Evolutionary conservation across 1,284 basidiomycete genomes (phyloP), one percentile per base, ranked within the genome.

Genomic region (Ustilago vetiveriae): DNA sequence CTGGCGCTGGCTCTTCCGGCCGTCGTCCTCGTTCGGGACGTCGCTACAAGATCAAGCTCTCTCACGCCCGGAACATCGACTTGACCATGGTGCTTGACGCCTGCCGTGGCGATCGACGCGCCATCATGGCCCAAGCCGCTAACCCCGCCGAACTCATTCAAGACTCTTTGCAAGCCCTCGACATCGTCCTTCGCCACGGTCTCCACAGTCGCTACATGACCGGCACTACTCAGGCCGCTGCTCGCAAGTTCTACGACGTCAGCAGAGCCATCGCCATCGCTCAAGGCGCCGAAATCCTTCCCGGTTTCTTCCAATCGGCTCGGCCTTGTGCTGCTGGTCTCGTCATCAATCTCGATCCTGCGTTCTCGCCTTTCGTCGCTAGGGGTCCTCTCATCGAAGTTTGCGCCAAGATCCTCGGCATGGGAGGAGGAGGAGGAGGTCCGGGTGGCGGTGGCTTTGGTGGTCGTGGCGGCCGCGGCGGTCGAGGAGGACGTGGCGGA

Each of bases 331-430:
- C 56, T 8, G 42, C 50, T 3, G 75, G 75, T 24, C 53, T 72
- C 16, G 68, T 76, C n/a, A 49, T 78, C 57, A 78, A 78, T 42
- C 47, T 78, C 32, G 75, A 78, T 52, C 68, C 66, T 1, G 62
- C 72, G 27, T 78, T 68, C 53, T 60, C 68, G 0, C 65, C 73
- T 13, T 76, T 78, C 35, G 44, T 76, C 11, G 44, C 33, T 16
- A 42, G 49, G 11, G 75, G 75, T 27, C 44, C 57, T 9, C 48
- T 78, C 22, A 43, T 65, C 45, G 54, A 60, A 5, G 68, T 78
- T 3, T 49, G 41, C 26, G 59, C 63, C 33, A 62, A 58, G 33
- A 40, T 69, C 13, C 59, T 78, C 27, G 51, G 55, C 42, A 13
- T 60, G 19, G 64, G 38, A 6, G 65, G 60, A 10, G 54, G 66